phyloP scores from a whole-genome alignment of 805 yeast genomes.

The Helenozyma rhizophorensis region DNA sequence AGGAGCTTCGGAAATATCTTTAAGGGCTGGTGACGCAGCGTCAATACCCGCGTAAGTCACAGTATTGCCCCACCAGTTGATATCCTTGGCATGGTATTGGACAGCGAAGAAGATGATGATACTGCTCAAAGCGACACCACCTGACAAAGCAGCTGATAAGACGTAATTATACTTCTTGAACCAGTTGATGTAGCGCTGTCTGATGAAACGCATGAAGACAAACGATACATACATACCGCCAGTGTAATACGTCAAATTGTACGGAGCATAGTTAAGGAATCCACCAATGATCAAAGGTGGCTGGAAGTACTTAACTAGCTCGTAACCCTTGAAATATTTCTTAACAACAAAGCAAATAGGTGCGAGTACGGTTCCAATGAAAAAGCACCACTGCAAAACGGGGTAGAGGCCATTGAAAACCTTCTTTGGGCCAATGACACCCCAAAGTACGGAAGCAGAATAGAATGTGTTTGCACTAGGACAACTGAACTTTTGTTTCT shows the following conservation, averaged over 20 bases:
- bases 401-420: no score
- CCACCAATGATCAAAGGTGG: slow-evolving; percentile 12
- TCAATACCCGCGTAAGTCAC: slow-evolving; percentile 32
- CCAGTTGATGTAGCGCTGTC: slow-evolving; percentile 3
- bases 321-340: slow-evolving; percentile 6
- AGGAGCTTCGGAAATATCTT: slow-evolving; percentile 9
- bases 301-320: slow-evolving; percentile 4
- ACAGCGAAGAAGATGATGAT: slow-evolving; percentile 11
- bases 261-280: slow-evolving; percentile 8
- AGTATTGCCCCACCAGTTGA: slow-evolving; percentile 16
- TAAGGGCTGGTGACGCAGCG: slow-evolving; percentile 8
- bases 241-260: slow-evolving; percentile 10
- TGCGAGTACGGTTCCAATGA: no score
- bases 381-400: no score
- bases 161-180: slow-evolving; percentile 13
- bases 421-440: neutral
- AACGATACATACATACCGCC: slow-evolving; percentile 4
- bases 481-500: slow-evolving; percentile 4
- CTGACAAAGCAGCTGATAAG: slow-evolving; percentile 7
- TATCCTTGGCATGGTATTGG: slow-evolving; percentile 8
- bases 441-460: neutral
- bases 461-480: slow-evolving; percentile 3
- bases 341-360: no score
- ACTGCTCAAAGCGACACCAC: slow-evolving; percentile 8
- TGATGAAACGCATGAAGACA: slow-evolving; percentile 7